A percentile compares a stretch with the other conserved stretches of the same genome.
Evolutionary conservation across 2,329 filamentous ascomycete genomes (phyloP).

Genomic region (Trichoderma arundinaceum): DNA sequence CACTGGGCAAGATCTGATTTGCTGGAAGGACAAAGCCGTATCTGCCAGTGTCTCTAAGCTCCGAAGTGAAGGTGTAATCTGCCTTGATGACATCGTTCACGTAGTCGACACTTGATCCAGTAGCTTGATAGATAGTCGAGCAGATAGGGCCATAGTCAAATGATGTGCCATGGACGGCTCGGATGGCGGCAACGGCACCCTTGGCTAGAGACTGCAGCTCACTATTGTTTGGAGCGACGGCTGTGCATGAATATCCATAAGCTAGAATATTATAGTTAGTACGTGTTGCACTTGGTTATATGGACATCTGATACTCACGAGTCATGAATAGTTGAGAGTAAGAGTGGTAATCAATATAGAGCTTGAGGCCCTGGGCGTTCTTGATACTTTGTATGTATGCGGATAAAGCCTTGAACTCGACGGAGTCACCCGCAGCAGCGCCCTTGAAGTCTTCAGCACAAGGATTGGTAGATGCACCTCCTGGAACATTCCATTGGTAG

Average conservation of each 20-base stretch:
- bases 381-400: conserved; percentile 44
- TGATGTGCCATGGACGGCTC: conserved; percentile 46
- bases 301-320: conserved; percentile 61
- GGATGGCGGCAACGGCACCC: conserved; percentile 58
- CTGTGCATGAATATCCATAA: conserved; percentile 65
- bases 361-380: conserved; percentile 55
- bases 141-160: conserved; percentile 61
- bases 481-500: conserved; percentile 57
- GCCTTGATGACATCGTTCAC: conserved; percentile 50
- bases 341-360: conserved; percentile 70
- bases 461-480: conserved; percentile 58
- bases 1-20: conserved; percentile 50
- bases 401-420: conserved; percentile 58
- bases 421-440: conserved; percentile 50
- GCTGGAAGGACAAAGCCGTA: conserved; percentile 53
- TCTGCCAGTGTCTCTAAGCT: conserved; percentile 47
- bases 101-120: conserved; percentile 54
- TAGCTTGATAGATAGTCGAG: conserved; percentile 64
- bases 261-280: conserved; percentile 53
- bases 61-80: conserved; percentile 49
- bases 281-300: background rate
- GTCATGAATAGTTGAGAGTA: conserved; percentile 66
- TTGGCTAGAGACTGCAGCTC: conserved; percentile 56
- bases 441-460: conserved; percentile 59
- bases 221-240: conserved; percentile 52